Evolutionary conservation across 2,329 filamentous ascomycete genomes (phyloP).

Genomic region (Beauveria caledonica): DNA sequence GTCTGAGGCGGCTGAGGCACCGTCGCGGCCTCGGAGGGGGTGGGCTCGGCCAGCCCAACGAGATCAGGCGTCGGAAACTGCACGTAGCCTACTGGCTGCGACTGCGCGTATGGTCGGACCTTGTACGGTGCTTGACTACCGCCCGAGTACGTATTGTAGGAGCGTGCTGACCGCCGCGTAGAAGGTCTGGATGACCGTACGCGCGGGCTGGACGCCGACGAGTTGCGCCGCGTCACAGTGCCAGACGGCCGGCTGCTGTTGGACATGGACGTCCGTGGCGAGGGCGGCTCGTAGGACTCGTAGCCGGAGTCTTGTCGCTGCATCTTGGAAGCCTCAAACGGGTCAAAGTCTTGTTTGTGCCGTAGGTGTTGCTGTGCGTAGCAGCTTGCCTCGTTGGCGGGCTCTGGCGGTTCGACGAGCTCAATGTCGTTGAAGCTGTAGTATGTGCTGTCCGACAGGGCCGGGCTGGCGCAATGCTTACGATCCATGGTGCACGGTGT

Average conservation of each 20-base stretch:
- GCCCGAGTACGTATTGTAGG: constrained; percentile 23
- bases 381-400: constrained; percentile 16
- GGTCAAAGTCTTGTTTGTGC: constrained; percentile 6
- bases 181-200: constrained; percentile 31
- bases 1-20: constrained; percentile 45
- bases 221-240: constrained; percentile 14
- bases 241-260: constrained; percentile 17
- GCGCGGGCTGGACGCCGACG: constrained; percentile 19
- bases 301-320: constrained; percentile 52
- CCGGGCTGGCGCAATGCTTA: constrained; percentile 30
- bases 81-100: constrained; percentile 34
- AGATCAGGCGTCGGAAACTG: constrained; percentile 41
- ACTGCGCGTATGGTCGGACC: constrained; percentile 25
- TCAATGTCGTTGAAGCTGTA: constrained; percentile 47
- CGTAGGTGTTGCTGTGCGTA: constrained; percentile 7
- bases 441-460: constrained; percentile 42
- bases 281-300: constrained; percentile 35
- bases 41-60: constrained; percentile 20
- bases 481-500: constrained; percentile 17
- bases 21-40: constrained; percentile 13
- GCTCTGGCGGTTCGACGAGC: constrained; percentile 32
- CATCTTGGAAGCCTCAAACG: constrained; percentile 30
- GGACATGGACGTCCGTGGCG: constrained; percentile 30
- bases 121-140: constrained; percentile 22
- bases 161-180: constrained; percentile 32